Conservation (phyloP, 2,329 filamentous ascomycete genomes). For the Ceratocystis lukuohia region DNA sequence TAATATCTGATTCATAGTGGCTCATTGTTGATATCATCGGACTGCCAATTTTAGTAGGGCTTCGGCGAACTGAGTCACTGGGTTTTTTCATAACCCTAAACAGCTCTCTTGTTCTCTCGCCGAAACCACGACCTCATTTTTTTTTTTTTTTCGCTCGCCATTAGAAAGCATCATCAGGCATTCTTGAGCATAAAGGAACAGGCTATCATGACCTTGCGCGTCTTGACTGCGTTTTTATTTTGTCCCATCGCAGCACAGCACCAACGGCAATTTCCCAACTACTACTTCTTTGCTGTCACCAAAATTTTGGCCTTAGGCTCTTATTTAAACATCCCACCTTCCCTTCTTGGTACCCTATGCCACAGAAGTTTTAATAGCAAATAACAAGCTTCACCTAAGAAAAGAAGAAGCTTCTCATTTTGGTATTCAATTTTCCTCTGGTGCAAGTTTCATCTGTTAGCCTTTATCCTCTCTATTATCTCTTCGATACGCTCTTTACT, state of each 20-base stretch:
- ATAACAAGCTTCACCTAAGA: neutral
- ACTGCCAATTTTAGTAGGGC: neutral
- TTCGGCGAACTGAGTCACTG: constrained; percentile 16
- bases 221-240: neutral
- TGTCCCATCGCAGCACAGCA: neutral
- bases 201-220: neutral
- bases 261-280: neutral
- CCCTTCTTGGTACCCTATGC: constrained; percentile 3
- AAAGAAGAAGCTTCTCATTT: neutral
- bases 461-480: neutral
- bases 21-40: neutral
- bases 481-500: neutral
- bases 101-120: neutral
- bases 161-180: neutral
- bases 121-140: neutral
- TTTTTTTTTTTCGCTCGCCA: neutral
- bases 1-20: neutral
- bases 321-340: constrained; percentile 12
- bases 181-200: neutral
- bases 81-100: constrained; percentile 13
- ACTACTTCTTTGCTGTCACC: neutral
- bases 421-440: neutral
- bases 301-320: constrained; percentile 9
- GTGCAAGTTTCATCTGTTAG: neutral
- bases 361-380: neutral